A percentile compares a stretch with the other conserved stretches of the same genome.
Evolutionary conservation across 148 eudicot species (phyloP).

Genomic region (Rhododendron ferrugineum): DNA sequence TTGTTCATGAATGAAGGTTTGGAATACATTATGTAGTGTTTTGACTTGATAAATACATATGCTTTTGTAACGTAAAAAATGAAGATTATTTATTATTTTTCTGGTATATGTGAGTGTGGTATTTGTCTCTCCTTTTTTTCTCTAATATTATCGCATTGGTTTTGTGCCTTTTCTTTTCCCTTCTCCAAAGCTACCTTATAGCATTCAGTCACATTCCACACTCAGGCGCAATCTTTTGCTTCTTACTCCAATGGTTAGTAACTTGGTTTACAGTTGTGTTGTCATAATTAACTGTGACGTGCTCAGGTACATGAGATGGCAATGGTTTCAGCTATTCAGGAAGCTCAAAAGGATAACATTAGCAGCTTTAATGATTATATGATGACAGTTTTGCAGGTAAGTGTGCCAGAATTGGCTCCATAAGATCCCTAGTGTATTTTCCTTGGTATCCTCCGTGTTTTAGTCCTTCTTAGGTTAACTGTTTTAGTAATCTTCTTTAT

Average conservation of each 20-base stretch:
- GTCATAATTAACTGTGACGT: constrained; percentile 8
- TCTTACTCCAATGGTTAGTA: not conserved
- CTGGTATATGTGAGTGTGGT: not conserved
- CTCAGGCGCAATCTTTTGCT: not conserved
- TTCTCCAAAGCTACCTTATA: not conserved
- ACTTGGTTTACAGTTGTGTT: not conserved
- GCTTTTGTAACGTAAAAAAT: not conserved
- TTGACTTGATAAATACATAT: not conserved
- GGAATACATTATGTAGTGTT: not conserved
- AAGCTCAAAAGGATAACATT: constrained; percentile 89
- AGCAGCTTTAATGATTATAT: constrained; percentile 84
- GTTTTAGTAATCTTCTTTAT: not conserved
- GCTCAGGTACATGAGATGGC: constrained; percentile 94
- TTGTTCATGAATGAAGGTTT: not conserved
- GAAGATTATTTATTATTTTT: not conserved
- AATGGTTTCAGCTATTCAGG: constrained; percentile 93
- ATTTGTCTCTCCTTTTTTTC: not conserved
- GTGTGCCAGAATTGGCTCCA: constrained; percentile 17
- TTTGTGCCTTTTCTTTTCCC: not conserved
- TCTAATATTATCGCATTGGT: not conserved
- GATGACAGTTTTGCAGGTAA: constrained; percentile 94
- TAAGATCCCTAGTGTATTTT: not conserved
- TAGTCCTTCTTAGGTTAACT: not conserved
- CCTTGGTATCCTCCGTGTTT: not conserved
- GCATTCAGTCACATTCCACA: not conserved